Evolutionary conservation across 2,329 filamentous ascomycete species (phyloP).

Genomic region (Mycosphaerella arachidis): DNA sequence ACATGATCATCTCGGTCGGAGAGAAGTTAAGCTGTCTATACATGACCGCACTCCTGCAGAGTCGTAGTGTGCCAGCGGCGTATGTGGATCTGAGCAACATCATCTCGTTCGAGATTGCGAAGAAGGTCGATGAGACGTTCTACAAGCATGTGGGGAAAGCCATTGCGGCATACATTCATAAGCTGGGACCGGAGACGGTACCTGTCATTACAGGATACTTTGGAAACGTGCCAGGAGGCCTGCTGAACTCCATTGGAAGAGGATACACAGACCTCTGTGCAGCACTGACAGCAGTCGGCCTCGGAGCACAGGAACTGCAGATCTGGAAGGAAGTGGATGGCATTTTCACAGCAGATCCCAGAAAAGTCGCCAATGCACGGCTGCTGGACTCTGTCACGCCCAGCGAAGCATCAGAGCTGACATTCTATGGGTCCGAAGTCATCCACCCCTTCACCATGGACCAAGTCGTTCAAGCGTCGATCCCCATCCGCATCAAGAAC

Average conservation of each 20-base stretch:
- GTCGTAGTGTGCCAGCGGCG: constrained; percentile 75
- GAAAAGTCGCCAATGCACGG: constrained; percentile 87
- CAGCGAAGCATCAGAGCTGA: constrained; percentile 90
- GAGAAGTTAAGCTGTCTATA: constrained; percentile 94
- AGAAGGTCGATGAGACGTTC: constrained; percentile 45
- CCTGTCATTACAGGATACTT: constrained; percentile 79
- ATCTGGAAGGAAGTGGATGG: constrained; percentile 99
- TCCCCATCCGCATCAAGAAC: constrained; percentile 86
- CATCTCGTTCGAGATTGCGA: constrained; percentile 55
- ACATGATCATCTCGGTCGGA: constrained; percentile 85
- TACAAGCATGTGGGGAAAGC: constrained; percentile 41
- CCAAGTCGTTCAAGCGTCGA: constrained; percentile 72
- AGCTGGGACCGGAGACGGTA: constrained; percentile 43
- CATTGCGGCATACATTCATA: constrained; percentile 40
- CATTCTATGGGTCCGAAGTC: constrained; percentile 72
- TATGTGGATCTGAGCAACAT: constrained; percentile 86
- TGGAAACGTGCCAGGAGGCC: constrained; percentile 82
- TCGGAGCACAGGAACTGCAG: constrained; percentile 84
- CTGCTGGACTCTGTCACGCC: constrained; percentile 87
- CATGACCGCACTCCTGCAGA: constrained; percentile 78
- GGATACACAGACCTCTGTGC: constrained; percentile 97
- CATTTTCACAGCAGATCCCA: constrained; percentile 81
- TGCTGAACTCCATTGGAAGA: constrained; percentile 86
- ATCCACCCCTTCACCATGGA: constrained; percentile 99
- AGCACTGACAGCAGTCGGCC: constrained; percentile 81